These are phyloP conservation scores for Candida maesae DNA, from an alignment of 805 yeast genomes.

Conservation along the genomic window DNA sequence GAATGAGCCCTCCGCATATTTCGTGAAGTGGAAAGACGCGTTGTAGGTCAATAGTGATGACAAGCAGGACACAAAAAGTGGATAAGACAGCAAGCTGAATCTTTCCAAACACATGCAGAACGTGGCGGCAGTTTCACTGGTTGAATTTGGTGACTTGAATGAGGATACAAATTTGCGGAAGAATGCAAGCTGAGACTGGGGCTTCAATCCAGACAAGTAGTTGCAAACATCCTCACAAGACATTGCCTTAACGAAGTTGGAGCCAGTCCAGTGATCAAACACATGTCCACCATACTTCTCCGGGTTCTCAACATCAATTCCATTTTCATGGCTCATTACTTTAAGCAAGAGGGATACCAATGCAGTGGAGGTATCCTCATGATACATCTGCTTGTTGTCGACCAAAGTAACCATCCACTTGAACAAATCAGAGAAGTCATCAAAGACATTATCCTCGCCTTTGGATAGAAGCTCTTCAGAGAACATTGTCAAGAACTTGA, in stretches of 20 bases:
- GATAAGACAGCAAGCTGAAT: constrained; percentile 23
- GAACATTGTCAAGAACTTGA: constrained; percentile 29
- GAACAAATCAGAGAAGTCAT: constrained; percentile 46
- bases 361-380: constrained; percentile 32
- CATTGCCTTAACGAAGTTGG: constrained; percentile 11
- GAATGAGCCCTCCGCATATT: constrained; percentile 16
- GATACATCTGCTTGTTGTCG: constrained; percentile 37
- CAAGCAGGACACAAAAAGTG: constrained; percentile 16
- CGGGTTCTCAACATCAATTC: constrained; percentile 5
- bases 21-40: constrained; percentile 18
- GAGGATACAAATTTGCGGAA: constrained; percentile 27
- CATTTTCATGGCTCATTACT: constrained; percentile 27
- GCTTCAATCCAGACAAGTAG: not conserved
- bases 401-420: constrained; percentile 42
- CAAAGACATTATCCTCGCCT: constrained; percentile 20
- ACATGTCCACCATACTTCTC: not conserved
- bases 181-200: constrained; percentile 7
- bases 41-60: constrained; percentile 4
- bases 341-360: constrained; percentile 33
- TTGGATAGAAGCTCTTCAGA: constrained; percentile 28
- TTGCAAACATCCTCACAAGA: not conserved
- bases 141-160: constrained; percentile 23
- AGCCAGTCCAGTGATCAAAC: constrained; percentile 4
- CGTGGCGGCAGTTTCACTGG: constrained; percentile 28
- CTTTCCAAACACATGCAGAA: constrained; percentile 20